Evolutionary conservation across 2,329 filamentous ascomycete species (phyloP).

Genomic region (Cladophialophora yegresii): DNA sequence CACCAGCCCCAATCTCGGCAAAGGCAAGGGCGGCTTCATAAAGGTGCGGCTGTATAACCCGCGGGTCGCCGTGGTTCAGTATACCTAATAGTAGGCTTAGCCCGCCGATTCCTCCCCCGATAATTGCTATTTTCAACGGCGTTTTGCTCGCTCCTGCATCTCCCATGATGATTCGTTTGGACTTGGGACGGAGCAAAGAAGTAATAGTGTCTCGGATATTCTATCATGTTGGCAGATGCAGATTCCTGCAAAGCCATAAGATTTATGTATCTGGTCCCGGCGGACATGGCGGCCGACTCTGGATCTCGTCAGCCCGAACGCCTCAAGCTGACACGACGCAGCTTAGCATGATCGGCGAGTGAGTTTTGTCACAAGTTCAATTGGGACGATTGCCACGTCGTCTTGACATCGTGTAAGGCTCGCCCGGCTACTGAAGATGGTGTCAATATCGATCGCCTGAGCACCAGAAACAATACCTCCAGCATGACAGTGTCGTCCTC

Average conservation of each 20-base stretch:
- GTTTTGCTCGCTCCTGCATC: neutral
- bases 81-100: conserved; percentile 15
- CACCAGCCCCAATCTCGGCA: conserved; percentile 15
- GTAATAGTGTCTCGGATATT: neutral
- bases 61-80: conserved; percentile 14
- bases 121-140: conserved; percentile 12
- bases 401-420: neutral
- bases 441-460: neutral
- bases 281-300: neutral
- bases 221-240: neutral
- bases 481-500: neutral
- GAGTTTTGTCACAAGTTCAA: neutral
- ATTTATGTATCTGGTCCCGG: neutral
- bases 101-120: conserved; percentile 16
- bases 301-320: neutral
- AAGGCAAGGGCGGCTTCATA: conserved; percentile 16
- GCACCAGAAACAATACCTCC: neutral
- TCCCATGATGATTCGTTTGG: neutral
- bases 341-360: neutral
- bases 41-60: conserved; percentile 11
- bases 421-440: neutral
- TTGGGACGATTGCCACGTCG: neutral
- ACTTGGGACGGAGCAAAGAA: neutral
- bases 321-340: neutral
- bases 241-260: neutral